Percentiles rank a stretch among this genome's conserved stretches.
Evolutionary conservation across 1,139 yeast species (phyloP).

Genomic region (Suhomyces guaymorum): DNA sequence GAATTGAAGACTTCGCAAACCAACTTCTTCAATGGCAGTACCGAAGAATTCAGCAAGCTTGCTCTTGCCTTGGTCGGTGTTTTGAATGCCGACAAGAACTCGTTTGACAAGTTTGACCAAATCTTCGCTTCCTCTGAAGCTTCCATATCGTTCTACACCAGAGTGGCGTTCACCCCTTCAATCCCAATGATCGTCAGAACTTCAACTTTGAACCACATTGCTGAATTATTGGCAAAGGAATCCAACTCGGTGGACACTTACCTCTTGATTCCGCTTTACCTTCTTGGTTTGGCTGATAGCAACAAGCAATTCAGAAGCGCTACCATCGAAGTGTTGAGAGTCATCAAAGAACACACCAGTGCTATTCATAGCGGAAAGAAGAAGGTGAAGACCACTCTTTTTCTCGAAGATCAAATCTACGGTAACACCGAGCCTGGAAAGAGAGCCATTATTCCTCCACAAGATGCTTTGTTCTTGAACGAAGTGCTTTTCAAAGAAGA

Average conservation of each 20-base stretch:
- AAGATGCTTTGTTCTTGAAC: conserved; percentile 57
- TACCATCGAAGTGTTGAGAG: conserved; percentile 26
- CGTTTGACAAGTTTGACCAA: conserved; percentile 23
- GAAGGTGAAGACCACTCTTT: conserved; percentile 28
- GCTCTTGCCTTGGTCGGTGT: conserved; percentile 32
- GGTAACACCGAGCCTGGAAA: conserved; percentile 40
- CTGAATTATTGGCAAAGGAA: conserved; percentile 34
- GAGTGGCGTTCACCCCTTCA: conserved; percentile 56
- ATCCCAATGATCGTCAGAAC: conserved; percentile 59
- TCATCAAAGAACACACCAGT: conserved; percentile 22
- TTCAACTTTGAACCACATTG: conserved; percentile 44
- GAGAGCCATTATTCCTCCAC: conserved; percentile 61
- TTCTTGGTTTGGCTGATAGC: conserved; percentile 38
- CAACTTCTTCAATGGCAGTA: conserved; percentile 46
- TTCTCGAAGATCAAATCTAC: conserved; percentile 45
- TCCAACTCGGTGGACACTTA: conserved; percentile 30
- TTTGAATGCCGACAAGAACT: conserved; percentile 24
- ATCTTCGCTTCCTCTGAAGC: conserved; percentile 35
- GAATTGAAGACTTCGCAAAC: conserved; percentile 21
- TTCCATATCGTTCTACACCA: conserved; percentile 55
- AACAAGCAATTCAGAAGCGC: conserved; percentile 31
- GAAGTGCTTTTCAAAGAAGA: conserved; percentile 37
- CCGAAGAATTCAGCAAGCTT: conserved; percentile 43
- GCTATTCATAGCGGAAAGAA: conserved; percentile 23
- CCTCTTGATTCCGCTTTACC: conserved; percentile 38